A percentile compares a stretch with the other conserved stretches of the same genome.
Conservation (phyloP, 2,329 filamentous ascomycete species). For the Colletotrichum theobromicola region DNA sequence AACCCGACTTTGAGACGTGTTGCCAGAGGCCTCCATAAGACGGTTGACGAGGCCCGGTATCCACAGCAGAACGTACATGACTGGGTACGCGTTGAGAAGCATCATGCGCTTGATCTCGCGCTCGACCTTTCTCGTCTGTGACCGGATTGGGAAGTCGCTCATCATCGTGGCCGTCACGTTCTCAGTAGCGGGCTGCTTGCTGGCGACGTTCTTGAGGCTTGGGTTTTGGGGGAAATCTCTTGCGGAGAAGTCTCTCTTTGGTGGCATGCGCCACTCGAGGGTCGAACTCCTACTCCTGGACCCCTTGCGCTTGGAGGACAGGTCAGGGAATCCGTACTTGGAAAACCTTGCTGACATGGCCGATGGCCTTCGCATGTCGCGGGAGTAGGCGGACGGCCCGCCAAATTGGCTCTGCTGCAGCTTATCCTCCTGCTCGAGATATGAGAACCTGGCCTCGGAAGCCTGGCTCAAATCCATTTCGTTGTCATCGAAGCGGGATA, state of each 20-base stretch:
- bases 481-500: constrained; percentile 8
- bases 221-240: constrained; percentile 10
- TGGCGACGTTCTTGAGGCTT: neutral
- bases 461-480: constrained; percentile 16
- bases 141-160: constrained; percentile 25
- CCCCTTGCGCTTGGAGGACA: neutral
- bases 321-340: neutral
- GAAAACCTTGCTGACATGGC: neutral
- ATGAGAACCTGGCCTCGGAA: constrained; percentile 17
- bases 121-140: constrained; percentile 24
- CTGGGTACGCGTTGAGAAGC: constrained; percentile 41
- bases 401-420: neutral
- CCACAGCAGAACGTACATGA: constrained; percentile 42
- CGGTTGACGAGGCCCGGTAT: constrained; percentile 41
- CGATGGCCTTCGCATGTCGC: constrained; percentile 1
- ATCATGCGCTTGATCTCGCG: constrained; percentile 35
- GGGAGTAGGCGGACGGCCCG: neutral
- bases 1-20: constrained; percentile 18
- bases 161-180: constrained; percentile 8
- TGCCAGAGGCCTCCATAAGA: constrained; percentile 31
- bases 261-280: neutral
- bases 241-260: neutral
- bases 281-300: neutral
- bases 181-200: neutral
- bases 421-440: constrained; percentile 16